Base-by-base conservation (phyloP, 768 basidiomycete species). In the Leccinum rimulosum region DNA sequence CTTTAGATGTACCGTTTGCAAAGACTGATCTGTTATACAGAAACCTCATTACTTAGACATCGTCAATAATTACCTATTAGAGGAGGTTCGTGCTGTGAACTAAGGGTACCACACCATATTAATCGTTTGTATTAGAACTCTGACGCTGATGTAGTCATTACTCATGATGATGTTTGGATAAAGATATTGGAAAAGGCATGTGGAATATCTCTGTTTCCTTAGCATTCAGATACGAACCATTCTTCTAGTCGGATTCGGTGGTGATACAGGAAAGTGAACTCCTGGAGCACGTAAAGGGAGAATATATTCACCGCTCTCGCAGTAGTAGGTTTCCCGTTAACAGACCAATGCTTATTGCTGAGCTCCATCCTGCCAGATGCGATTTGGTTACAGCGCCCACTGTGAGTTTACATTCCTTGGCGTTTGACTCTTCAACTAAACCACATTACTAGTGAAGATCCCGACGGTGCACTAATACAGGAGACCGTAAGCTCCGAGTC, bases 101-200 rank as follows among this genome's bases (percentile, higher is more conserved):
- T 0, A 17, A 12, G 8, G 2, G 15, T n/a, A 14, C 6, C 2
- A 40, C 19, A 12, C 3, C 7, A 27, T 33, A 9, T 9, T 35
- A 19, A 49, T 27, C 2, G 4, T 11, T n/a, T 35, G 15, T 0
- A 11, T 17, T 15, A 64, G 60, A 62, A 54, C 54, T 10, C 25
- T 12, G 2, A 10, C 5, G 57, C 40, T 35, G 11, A n/a, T 12
- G 50, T 62, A 22, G 60, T 60, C 7, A 38, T 64, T 5, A 58
- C 57, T 2, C 62, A 64, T n/a, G 63, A 64, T 6, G 38, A 54
- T 17, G 35, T 58, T 10, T 64, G 63, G 63, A n/a, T 62, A 14
- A n/a, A 47, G 22, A 64, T 64, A 54, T 14, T 62, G 7, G n/a
- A 56, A 28, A 33, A n/a, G 52, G 60, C 33, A 31, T n/a, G 22